Conservation (phyloP, 805 yeast genomes). For the Schwanniomyces vanrijiae region DNA sequence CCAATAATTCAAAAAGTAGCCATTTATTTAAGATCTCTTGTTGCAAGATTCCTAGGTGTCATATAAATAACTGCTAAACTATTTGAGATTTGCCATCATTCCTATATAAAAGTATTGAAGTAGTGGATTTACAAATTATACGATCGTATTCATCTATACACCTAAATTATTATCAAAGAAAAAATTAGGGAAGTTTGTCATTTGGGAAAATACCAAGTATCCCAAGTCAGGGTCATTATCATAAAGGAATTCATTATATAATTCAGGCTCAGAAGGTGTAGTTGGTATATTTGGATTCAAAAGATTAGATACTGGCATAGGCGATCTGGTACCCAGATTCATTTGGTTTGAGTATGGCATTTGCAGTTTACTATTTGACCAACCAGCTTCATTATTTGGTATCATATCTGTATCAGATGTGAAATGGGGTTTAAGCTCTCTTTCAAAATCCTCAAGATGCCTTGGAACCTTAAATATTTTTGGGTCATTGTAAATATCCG, state of each 20-base stretch:
- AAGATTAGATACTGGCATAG: neutral
- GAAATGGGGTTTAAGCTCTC: neutral
- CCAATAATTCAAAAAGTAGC: neutral
- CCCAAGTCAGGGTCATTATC: neutral
- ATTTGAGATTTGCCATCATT: neutral
- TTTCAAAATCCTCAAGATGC: neutral
- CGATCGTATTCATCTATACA: slow-evolving; percentile 6
- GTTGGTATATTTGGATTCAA: neutral
- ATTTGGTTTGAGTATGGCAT: neutral
- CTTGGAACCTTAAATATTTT: slow-evolving; percentile 1
- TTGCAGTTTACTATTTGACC: neutral
- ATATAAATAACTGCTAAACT: neutral
- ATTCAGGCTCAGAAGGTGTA: neutral
- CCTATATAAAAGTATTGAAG: neutral
- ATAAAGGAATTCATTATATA: neutral
- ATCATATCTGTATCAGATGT: neutral
- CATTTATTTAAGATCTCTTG: neutral
- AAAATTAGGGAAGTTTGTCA: slow-evolving; percentile 28
- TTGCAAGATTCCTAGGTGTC: too few species aligned
- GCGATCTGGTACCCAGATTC: neutral
- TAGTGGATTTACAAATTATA: neutral
- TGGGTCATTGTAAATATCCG: slow-evolving; percentile 13
- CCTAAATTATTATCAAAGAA: slow-evolving; percentile 36
- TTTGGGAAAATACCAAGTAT: neutral
- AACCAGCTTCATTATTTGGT: neutral